These are phyloP conservation scores for Aspergillus cavernicola DNA, from an alignment of 495 filamentous ascomycete species.

Conservation along the genomic window DNA sequence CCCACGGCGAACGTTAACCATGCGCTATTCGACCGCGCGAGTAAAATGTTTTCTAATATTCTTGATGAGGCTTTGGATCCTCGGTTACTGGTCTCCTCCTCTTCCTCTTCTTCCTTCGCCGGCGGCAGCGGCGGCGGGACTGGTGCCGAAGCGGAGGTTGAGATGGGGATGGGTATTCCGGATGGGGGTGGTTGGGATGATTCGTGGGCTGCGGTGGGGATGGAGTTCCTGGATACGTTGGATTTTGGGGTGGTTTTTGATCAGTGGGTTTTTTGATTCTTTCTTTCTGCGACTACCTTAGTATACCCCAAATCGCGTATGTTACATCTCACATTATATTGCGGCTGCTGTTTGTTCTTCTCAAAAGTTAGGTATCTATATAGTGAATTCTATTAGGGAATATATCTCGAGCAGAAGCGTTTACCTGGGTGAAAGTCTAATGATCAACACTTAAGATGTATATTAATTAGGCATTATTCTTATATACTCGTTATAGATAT, in stretches of 20 bases:
- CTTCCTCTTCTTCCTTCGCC: neutral
- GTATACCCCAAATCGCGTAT: too few relatives aligned
- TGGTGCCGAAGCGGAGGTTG: neutral
- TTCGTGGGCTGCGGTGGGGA: slow-evolving; percentile 18
- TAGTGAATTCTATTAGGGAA: too few relatives aligned
- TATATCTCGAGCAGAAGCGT: too few relatives aligned
- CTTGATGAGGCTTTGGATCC: slow-evolving; percentile 36
- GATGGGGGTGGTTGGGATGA: slow-evolving; percentile 8
- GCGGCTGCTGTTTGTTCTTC: too few relatives aligned
- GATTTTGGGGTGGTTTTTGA: slow-evolving; percentile 28
- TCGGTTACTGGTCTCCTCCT: slow-evolving; percentile 5
- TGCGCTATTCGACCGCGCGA: slow-evolving; percentile 27
- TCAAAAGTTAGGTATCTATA: too few relatives aligned
- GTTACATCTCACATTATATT: too few relatives aligned
- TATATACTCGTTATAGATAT: neutral
- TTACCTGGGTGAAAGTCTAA: too few relatives aligned
- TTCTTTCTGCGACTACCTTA: too few relatives aligned
- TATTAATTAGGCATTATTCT: too few relatives aligned
- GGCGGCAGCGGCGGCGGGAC: too few relatives aligned
- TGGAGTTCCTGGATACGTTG: slow-evolving; percentile 25
- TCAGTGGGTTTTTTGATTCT: slow-evolving; percentile 28
- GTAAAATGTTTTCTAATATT: slow-evolving; percentile 27
- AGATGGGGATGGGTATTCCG: neutral
- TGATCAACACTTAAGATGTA: too few relatives aligned
- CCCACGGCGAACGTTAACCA: slow-evolving; percentile 16